Evolutionary conservation across 225 moss, liverwort and hornwort species (phyloP).

Genomic region (Sphagnum contortum): DNA sequence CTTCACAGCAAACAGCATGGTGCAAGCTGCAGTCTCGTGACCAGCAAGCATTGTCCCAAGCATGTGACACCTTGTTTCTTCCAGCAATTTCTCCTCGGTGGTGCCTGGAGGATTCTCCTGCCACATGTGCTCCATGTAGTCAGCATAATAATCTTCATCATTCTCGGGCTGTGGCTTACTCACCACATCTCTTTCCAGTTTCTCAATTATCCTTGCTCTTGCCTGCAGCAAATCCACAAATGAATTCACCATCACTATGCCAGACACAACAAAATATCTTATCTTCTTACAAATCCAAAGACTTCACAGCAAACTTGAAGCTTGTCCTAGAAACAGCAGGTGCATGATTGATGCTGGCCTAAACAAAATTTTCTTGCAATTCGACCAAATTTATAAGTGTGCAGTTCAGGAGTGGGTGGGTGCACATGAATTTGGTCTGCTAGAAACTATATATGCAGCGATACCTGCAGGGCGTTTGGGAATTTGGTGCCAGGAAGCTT

Average conservation of each 20-base stretch:
- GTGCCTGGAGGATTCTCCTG: slow-evolving; percentile 12
- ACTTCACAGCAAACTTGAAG: too few relatives aligned
- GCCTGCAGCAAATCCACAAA: slow-evolving; percentile 2
- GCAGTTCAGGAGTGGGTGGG: too few relatives aligned
- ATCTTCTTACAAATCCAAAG: too few relatives aligned
- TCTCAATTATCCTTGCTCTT: slow-evolving; percentile 16
- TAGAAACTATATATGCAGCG: too few relatives aligned
- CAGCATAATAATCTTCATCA: slow-evolving; percentile 27
- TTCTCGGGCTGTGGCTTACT: slow-evolving; percentile 14
- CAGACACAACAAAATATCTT: too few relatives aligned
- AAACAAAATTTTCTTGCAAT: too few relatives aligned
- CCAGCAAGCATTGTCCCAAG: slow-evolving; percentile 24
- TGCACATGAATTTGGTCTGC: too few relatives aligned
- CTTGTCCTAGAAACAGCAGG: too few relatives aligned
- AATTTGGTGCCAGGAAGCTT: slow-evolving; percentile 16
- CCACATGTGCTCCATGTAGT: slow-evolving; percentile 25
- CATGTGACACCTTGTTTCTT: slow-evolving; percentile 24
- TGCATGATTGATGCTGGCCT: too few relatives aligned
- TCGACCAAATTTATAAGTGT: too few relatives aligned
- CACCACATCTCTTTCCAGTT: slow-evolving; percentile 20
- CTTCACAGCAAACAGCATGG: slow-evolving; percentile 26
- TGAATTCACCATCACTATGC: too few relatives aligned
- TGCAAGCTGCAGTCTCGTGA: slow-evolving; percentile 19
- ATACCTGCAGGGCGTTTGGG: slow-evolving; percentile 7
- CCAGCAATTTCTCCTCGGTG: slow-evolving; percentile 16